Evolutionary conservation across 2,329 filamentous ascomycete species (phyloP), one percentile per base, ranked within the genome.

Genomic region (Claviceps digitariae): DNA sequence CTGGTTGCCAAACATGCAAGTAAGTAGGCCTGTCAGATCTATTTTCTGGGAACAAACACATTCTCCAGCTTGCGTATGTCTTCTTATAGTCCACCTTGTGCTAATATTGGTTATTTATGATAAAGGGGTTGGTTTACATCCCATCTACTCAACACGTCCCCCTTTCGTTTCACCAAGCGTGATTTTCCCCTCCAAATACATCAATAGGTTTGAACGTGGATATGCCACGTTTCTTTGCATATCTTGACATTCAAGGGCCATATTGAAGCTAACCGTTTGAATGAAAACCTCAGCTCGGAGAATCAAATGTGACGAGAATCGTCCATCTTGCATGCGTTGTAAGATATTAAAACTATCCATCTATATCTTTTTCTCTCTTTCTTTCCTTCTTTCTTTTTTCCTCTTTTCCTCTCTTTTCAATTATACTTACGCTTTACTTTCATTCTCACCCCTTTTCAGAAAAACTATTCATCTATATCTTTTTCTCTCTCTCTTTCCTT

Each of bases 321-420:
- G 15, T 12, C 45, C 45, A n/a, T n/a, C 15, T 31, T 47, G 45
- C 25, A 5, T 47, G 2, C 25, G 45, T 31, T 47, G 45, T 47
- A 13, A 46, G 12, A 6, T 13, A 4, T 41, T 21, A 2, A n/a
- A n/a, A n/a, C n/a, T n/a, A n/a, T n/a, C n/a, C n/a, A n/a, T n/a
- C n/a, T n/a, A n/a, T n/a, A n/a, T n/a, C n/a, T n/a, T n/a, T n/a
- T n/a, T n/a, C n/a, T n/a, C n/a, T n/a, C n/a, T n/a, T n/a, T 17
- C 13, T 17, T 36, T 12, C 10, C 31, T 36, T 21, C 7, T 57
- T 59, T 60, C 20, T 52, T 53, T 48, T 56, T 54, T 21, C n/a
- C 2, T n/a, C 9, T 20, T 41, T n/a, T 21, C 13, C 6, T 17
- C 3, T 15, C 34, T 36, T 17, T 29, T 29, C 27, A 4, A 29